Conservation (phyloP, 1,284 basidiomycete genomes). For the Marasmius sp. region DNA sequence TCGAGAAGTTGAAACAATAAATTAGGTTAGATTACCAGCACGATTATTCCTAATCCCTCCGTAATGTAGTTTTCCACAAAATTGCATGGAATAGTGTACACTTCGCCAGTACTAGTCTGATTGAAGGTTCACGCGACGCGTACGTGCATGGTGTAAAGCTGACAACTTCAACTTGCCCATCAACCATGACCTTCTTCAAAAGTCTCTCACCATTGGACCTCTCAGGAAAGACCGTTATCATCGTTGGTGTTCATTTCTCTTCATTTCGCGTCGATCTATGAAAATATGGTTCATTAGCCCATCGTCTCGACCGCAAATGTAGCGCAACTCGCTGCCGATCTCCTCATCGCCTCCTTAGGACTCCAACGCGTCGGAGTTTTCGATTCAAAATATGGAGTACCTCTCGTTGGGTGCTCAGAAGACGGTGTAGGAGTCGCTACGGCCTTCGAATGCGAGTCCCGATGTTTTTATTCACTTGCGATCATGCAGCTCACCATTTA, state of each 20-base stretch:
- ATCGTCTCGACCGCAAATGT: conserved; percentile 81
- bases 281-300: conserved; percentile 48
- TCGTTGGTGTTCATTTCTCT: conserved; percentile 38
- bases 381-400: conserved; percentile 60
- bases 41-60: not conserved
- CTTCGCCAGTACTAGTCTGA: no score
- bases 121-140: no score
- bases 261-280: not conserved
- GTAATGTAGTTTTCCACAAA: no score
- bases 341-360: conserved; percentile 65
- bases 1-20: conserved; percentile 77
- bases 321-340: conserved; percentile 71
- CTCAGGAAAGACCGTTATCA: conserved; percentile 46
- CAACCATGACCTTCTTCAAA: conserved; percentile 35
- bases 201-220: conserved; percentile 32
- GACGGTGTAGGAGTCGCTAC: conserved; percentile 63
- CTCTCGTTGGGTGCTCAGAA: conserved; percentile 67
- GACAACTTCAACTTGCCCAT: not conserved
- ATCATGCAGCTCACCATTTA: conserved; percentile 6
- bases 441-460: conserved; percentile 66
- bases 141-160: not conserved
- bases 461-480: no score
- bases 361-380: conserved; percentile 63
- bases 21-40: not conserved
- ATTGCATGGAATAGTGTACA: no score